Base-by-base conservation (phyloP, 225 moss, liverwort and hornwort genomes). In the Bryoerythrophyllum caledonicum region DNA sequence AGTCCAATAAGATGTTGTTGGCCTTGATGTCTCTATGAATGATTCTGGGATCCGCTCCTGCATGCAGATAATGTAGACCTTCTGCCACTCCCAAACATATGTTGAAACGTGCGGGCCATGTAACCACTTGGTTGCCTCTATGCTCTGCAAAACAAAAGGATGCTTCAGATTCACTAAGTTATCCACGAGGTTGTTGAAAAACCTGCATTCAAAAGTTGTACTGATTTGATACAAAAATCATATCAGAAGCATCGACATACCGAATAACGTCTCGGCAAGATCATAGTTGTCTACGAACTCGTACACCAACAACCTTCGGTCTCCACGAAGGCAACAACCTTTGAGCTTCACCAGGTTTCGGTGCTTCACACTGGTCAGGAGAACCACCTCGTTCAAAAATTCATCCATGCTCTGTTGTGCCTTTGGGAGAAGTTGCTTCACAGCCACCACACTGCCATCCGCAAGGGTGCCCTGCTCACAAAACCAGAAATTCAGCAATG, bases 11-110 rank as follows among this genome's bases (percentile, higher is more conserved):
- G 41, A 89, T 25, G 21, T 89, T 89, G 54, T 3, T 81, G 2
- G 86, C 83, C 75, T 89, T 89, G 4, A 89, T 51, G 4, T 86
- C 89, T 25, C 81, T 43, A 81, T 86, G 38, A 38, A 38, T 38
- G 10, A 10, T 38, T 38, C 38, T 38, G 2, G 38, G 38, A 38
- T 38, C 38, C 38, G 9, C 38, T 9, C 38, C 10, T 38, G 1
- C 38, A 38, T 38, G 38, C 2, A 8, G 1, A 38, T 38, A 38
- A 38, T 38, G 38, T 38, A 38, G 38, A 38, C 38, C 38, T 9
- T 38, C 8, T 38, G 38, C 38, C 8, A 38, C 38, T 38, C 38
- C 38, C 10, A 38, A 8, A 38, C 38, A 38, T 38, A 38, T 38
- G 38, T 83, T 71, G 46, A 80, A 77, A 24, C 74, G 60, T 0